Conservation (phyloP, 202 grass and related monocot species). For the Bolboschoenoplectus hybrid region DNA sequence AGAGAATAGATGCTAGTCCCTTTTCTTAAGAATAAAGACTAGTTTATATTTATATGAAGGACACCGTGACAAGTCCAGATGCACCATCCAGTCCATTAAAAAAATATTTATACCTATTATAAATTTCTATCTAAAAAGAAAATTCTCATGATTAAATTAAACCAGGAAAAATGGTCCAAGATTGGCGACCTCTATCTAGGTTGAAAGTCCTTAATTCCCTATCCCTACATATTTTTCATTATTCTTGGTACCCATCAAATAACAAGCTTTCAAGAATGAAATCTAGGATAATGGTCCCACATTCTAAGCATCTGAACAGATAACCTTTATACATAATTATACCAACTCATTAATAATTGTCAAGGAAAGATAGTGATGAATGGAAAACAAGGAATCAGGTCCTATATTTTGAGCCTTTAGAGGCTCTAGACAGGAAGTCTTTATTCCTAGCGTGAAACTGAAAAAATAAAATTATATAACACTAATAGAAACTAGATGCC, state of each 20-base stretch:
- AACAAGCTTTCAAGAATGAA: background rate
- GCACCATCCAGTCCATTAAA: background rate
- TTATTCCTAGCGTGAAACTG: background rate
- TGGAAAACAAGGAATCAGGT: background rate
- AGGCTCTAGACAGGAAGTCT: no score
- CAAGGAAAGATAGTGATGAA: background rate
- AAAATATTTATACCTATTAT: background rate
- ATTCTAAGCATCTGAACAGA: background rate
- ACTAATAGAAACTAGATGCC: background rate
- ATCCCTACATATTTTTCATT: no score
- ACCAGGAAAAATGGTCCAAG: background rate
- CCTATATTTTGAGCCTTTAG: no score
- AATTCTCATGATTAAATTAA: background rate
- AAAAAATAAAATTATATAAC: background rate
- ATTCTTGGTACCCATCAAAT: no score
- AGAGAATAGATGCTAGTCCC: no score
- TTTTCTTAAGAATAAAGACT: no score
- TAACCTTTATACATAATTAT: background rate
- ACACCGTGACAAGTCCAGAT: background rate
- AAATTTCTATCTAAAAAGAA: background rate
- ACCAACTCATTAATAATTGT: background rate
- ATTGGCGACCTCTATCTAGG: background rate
- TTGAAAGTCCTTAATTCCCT: no score
- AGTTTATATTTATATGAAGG: no score
- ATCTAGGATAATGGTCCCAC: background rate